Evolutionary conservation across 306 rosid species (phyloP).

Genomic region (Astragalus membranaceus): DNA sequence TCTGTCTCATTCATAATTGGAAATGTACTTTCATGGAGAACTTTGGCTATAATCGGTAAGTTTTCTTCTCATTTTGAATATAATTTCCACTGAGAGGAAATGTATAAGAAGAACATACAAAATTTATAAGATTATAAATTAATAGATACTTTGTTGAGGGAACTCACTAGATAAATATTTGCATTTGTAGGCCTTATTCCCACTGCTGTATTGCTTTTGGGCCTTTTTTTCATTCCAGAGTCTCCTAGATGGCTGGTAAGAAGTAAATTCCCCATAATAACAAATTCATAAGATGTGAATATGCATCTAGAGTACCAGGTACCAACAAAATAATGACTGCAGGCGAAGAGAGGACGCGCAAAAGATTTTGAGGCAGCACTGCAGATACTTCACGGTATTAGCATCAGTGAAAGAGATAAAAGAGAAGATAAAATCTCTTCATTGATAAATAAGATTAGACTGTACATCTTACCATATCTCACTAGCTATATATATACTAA

Average conservation of each 20-base stretch:
- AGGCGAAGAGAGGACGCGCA: conserved; percentile 66
- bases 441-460: too few relatives aligned
- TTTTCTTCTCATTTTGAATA: conserved; percentile 10
- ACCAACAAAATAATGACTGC: conserved; percentile 8
- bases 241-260: conserved; percentile 98
- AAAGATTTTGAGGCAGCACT: conserved; percentile 59
- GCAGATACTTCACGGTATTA: conserved; percentile 67
- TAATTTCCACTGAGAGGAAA: too few relatives aligned
- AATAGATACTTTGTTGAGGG: not conserved
- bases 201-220: conserved; percentile 58
- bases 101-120: too few relatives aligned
- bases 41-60: conserved; percentile 63
- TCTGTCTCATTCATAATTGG: conserved; percentile 76
- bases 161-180: conserved; percentile 26
- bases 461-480: conserved; percentile 45
- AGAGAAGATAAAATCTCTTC: too few relatives aligned
- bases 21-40: conserved; percentile 71
- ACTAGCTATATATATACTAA: too few relatives aligned
- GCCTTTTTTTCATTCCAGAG: conserved; percentile 86
- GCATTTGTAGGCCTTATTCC: conserved; percentile 78
- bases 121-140: too few relatives aligned
- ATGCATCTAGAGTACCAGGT: not conserved
- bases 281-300: not conserved
- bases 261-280: not conserved
- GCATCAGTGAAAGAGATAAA: too few relatives aligned